Conservation (phyloP, 2,329 filamentous ascomycete species). For the Colletotrichum sp. region DNA sequence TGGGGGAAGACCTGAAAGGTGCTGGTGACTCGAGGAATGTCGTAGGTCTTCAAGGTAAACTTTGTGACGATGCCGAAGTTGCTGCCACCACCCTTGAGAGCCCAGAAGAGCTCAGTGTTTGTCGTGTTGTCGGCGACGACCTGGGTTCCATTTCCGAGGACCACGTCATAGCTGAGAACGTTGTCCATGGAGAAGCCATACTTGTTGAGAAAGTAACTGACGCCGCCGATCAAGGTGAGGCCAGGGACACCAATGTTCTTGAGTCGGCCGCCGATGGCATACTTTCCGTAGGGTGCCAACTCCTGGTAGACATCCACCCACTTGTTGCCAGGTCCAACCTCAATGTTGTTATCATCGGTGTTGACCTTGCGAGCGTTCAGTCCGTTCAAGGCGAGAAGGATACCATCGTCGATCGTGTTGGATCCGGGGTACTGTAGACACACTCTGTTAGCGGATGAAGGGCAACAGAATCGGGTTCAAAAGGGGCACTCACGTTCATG, state of each 20-base stretch:
- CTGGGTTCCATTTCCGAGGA: constrained; percentile 44
- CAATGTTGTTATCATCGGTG: constrained; percentile 12
- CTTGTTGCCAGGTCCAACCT: constrained; percentile 24
- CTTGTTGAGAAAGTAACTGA: constrained; percentile 31
- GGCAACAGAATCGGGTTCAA: rapidly evolving
- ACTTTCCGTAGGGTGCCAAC: constrained; percentile 25
- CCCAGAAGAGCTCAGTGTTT: constrained; percentile 23
- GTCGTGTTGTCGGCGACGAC: constrained; percentile 40
- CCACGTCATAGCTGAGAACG: constrained; percentile 37
- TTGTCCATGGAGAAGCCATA: constrained; percentile 30
- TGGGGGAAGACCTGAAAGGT: constrained; percentile 36
- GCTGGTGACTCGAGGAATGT: constrained; percentile 31
- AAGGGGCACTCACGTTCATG: constrained; percentile 22
- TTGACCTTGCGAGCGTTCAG: constrained; percentile 6
- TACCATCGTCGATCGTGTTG: constrained; percentile 27
- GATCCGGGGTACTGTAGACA: constrained; percentile 24
- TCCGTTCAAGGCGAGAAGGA: constrained; percentile 25
- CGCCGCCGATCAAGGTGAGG: constrained; percentile 31
- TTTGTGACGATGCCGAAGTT: constrained; percentile 26
- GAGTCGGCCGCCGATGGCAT: constrained; percentile 32
- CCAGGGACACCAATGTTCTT: constrained; percentile 32
- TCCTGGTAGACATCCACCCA: constrained; percentile 32
- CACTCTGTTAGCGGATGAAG: background rate
- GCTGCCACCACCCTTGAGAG: constrained; percentile 19
- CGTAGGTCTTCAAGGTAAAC: constrained; percentile 26